Evolutionary conservation across 345 rosid genomes (phyloP).

Genomic region (Ceriops tagal): DNA sequence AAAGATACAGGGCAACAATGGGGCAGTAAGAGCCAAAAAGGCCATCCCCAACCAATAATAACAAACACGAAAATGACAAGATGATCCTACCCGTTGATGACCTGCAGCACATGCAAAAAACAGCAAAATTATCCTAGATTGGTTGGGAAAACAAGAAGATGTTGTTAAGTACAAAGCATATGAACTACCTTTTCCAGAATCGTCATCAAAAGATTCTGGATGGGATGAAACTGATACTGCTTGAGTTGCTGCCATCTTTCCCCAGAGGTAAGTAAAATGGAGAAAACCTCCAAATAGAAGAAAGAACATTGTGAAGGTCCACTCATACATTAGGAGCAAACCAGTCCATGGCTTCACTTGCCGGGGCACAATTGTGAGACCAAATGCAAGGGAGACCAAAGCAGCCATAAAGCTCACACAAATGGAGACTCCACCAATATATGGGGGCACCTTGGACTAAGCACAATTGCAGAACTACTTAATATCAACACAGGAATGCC

Average conservation of each 20-base stretch:
- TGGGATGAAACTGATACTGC: constrained; percentile 38
- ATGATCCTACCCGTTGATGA: constrained; percentile 55
- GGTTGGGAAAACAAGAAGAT: background rate
- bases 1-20: constrained; percentile 65
- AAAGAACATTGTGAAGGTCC: constrained; percentile 73
- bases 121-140: constrained; percentile 1
- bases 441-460: constrained; percentile 55
- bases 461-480: constrained; percentile 47
- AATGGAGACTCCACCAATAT: constrained; percentile 65
- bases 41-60: constrained; percentile 76
- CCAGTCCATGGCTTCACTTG: constrained; percentile 96
- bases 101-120: constrained; percentile 34
- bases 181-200: constrained; percentile 75
- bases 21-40: constrained; percentile 54
- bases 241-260: constrained; percentile 55
- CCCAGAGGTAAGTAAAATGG: constrained; percentile 53
- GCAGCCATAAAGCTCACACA: constrained; percentile 47
- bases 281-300: constrained; percentile 65
- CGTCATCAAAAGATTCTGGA: constrained; percentile 46
- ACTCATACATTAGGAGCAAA: constrained; percentile 73
- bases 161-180: background rate
- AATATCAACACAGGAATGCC: constrained; percentile 6
- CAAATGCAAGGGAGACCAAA: constrained; percentile 51
- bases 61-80: constrained; percentile 52
- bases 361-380: constrained; percentile 64